A percentile compares a stretch with the other conserved stretches of the same genome.
Evolutionary conservation across 352 stramenopile species (phyloP).

Genomic region (Elongisporangium senticosum): DNA sequence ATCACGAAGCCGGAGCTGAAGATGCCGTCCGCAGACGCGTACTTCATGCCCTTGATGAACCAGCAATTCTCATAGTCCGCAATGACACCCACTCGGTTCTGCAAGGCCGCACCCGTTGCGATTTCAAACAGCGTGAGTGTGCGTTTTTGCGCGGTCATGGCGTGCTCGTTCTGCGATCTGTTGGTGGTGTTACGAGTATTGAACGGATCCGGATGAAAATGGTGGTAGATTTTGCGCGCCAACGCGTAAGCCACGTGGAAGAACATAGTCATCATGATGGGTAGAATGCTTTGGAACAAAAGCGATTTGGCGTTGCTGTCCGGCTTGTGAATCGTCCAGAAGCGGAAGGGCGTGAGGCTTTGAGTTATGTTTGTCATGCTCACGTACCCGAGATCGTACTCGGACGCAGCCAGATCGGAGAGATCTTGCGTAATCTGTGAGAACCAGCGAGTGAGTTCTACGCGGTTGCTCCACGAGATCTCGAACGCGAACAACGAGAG

Average conservation of each 20-base stretch:
- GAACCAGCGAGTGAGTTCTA: no score
- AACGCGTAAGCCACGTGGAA: conserved; percentile 17
- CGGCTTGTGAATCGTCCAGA: conserved; percentile 26
- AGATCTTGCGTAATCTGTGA: no score
- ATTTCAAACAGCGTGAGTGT: conserved; percentile 25
- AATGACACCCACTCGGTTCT: conserved; percentile 19
- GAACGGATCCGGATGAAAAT: conserved; percentile 15
- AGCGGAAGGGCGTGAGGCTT: conserved; percentile 22
- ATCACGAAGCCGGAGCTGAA: conserved; percentile 35
- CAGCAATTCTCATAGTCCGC: conserved; percentile 24
- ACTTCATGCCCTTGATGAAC: conserved; percentile 26
- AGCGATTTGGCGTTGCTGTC: conserved; percentile 17
- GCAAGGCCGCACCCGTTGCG: conserved; percentile 14
- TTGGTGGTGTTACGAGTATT: no score
- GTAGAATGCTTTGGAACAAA: conserved; percentile 18
- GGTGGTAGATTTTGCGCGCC: conserved; percentile 21
- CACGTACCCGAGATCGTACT: no score
- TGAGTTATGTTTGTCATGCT: conserved; percentile 15
- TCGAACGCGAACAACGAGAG: conserved; percentile 17
- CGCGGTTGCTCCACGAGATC: conserved; percentile 11
- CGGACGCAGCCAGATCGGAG: no score
- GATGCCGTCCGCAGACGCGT: conserved; percentile 24
- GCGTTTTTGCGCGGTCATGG: conserved; percentile 4
- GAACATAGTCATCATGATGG: conserved; percentile 16
- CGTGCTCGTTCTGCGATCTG: no score